Base-by-base conservation (phyloP, 805 yeast species). In the Maudiozyma bulderi region DNA sequence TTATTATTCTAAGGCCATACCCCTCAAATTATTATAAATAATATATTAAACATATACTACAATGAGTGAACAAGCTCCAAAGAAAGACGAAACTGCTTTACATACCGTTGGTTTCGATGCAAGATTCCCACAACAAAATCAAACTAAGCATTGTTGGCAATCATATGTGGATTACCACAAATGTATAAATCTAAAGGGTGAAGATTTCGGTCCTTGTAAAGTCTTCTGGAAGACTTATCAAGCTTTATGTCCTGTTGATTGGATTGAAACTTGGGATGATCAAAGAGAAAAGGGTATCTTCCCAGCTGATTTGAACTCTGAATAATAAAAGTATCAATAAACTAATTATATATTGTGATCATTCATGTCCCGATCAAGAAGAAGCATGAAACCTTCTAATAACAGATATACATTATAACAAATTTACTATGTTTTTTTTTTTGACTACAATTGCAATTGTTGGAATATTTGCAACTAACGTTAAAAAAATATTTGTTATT, bases 71-170 rank as follows among this genome's bases (percentile, higher is more conserved):
- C 45, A 46, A 46, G 38, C 40, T 30, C 33, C 31, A 44, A 50
- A 44, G 51, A 52, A 58, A 15, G 55, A 63, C 48, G 63, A 60
- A 48, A 73, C 67, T 50, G 76, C 77, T 59, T 68, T 79, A 58
- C 77, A 73, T 61, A 81, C 84, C 50, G 82, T 80, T 65, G 85
- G 84, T 53, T 85, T 85, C 75, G 95, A 86, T 71, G 84, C 95
- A 65, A 84, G 96, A 72, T 90, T 90, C 82, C 98, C 99, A 59
- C 81, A 88, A 77, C 90, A 82, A 72, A 91, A 91, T 82, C 99
- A 91, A 75, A 87, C 97, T 64, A 89, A 85, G 76, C 96, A 91
- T 78, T 93, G 98, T 78, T 95, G 91, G 82, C 97, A 91, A 76
- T 79, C 91, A 61, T 93, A 91, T 76, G 88, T 93, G 65, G 99